phyloP scores from a whole-genome alignment of 2,329 filamentous ascomycete genomes.

The Ophiobolus disseminans region DNA sequence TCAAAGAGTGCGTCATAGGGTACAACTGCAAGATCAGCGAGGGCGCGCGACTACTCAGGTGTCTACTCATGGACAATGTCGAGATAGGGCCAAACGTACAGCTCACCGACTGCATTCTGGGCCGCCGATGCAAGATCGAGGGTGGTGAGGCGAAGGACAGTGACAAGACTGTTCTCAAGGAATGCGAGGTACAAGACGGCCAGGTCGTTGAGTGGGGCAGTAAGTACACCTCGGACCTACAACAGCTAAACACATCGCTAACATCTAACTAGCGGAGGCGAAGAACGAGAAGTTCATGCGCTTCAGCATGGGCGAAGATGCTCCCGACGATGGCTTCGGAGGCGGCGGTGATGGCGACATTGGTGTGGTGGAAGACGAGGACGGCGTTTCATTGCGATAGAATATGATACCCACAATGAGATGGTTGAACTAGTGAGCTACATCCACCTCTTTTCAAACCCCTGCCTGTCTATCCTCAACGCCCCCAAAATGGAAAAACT shows the following conservation, averaged over 20 bases:
- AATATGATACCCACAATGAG: neutral
- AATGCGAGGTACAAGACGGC: slow-evolving; percentile 89
- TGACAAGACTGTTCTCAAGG: slow-evolving; percentile 68
- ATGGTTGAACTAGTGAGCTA: neutral
- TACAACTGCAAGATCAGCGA: slow-evolving; percentile 84
- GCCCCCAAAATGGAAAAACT: too few species aligned
- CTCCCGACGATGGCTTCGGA: slow-evolving; percentile 39
- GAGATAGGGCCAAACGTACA: slow-evolving; percentile 84
- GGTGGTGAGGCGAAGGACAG: slow-evolving; percentile 65
- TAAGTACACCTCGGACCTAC: neutral
- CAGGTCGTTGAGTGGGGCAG: slow-evolving; percentile 83
- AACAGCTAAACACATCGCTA: slow-evolving; percentile 4
- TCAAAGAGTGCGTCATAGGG: slow-evolving; percentile 91
- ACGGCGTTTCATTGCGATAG: slow-evolving; percentile 5
- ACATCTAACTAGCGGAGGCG: slow-evolving; percentile 53
- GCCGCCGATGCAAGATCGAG: slow-evolving; percentile 81
- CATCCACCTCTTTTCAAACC: too few species aligned
- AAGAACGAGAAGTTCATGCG: slow-evolving; percentile 70
- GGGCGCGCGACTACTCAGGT: slow-evolving; percentile 85
- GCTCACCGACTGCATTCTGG: slow-evolving; percentile 86
- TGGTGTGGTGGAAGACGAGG: slow-evolving; percentile 13
- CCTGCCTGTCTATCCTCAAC: too few species aligned
- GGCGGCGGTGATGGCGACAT: slow-evolving; percentile 24
- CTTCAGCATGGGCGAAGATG: slow-evolving; percentile 51
- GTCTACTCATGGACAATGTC: slow-evolving; percentile 90